Conservation (phyloP, 768 basidiomycete genomes). For the Lactarius sanguifluus region DNA sequence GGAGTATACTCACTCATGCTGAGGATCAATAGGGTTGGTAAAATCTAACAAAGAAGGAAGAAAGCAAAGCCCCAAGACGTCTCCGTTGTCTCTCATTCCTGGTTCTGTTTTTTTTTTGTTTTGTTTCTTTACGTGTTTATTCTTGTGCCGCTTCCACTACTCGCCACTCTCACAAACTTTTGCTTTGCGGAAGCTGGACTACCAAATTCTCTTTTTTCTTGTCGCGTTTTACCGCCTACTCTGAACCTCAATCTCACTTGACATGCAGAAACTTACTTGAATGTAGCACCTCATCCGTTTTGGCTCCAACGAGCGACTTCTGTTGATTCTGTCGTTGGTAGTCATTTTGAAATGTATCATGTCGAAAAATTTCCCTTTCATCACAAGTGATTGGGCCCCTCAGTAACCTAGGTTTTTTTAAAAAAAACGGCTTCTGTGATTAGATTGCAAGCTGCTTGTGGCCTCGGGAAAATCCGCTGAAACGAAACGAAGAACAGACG, state of each 20-base stretch:
- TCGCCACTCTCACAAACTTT: neutral
- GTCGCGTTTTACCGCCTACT: neutral
- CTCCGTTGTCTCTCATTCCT: neutral
- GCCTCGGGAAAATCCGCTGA: no score
- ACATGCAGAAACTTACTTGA: slow-evolving; percentile 12
- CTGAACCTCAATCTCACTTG: neutral
- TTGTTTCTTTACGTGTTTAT: slow-evolving; percentile 8
- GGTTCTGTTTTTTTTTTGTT: neutral
- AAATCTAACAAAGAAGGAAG: slow-evolving; percentile 1
- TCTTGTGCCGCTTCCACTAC: neutral
- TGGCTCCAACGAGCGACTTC: neutral
- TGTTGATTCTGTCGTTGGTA: neutral
- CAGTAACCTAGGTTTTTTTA: no score
- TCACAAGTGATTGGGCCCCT: no score
- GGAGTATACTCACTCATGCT: slow-evolving; percentile 17
- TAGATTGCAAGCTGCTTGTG: no score
- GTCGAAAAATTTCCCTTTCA: neutral
- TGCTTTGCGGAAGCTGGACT: slow-evolving; percentile 5
- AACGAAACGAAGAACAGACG: no score
- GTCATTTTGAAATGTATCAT: slow-evolving; percentile 14
- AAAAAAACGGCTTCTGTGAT: no score
- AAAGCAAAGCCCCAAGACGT: slow-evolving; percentile 11
- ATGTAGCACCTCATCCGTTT: slow-evolving; percentile 21
- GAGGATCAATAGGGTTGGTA: slow-evolving; percentile 3
- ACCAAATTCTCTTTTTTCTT: neutral